Base-by-base conservation (phyloP, 352 stramenopile genomes). In the Globisporangium apiculatum region DNA sequence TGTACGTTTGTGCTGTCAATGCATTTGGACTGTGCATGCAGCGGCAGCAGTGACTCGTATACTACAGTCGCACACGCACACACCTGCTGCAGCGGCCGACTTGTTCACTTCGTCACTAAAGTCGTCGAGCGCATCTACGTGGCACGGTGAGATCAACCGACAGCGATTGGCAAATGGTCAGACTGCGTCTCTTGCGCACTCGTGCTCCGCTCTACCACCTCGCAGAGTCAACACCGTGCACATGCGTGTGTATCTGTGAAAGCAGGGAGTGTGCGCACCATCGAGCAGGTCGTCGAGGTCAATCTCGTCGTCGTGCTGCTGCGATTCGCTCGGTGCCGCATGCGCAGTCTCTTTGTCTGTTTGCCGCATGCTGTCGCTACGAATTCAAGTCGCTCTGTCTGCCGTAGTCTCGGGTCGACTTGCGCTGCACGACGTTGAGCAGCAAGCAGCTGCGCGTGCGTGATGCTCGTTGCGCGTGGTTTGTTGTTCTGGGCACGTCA, bases 231-330 rank as follows among this genome's bases (percentile, higher is more conserved):
- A 31, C 24, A 31, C 24, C 24, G 24, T 31, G 24, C 24, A 3
- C 24, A 31, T 31, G 24, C 24, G 24, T 31, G 24, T 31, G 24
- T 31, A 31, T 31, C 24, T 31, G 24, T 31, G n/a, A 6, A 37
- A 58, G 14, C 2, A 49, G 17, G n/a, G 7, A 24, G 47, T 5
- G 24, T 15, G 18, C 52, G 15, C 60, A 91, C 83, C 83, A 31
- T 91, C 80, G 18, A 93, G 77, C 17, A 93, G 75, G 57, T 93
- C 77, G 58, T 93, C 83, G 37, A 93, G 73, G 67, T 93, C 79
- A 51, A 90, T 57, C 51, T 93, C 77, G 10, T 79, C 75, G 40
- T 85, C 66, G 15, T 64, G 48, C 50, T 57, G 65, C 24, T 48
- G 62, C 63, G 61, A 76, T 60, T 24, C 68, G 57, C 51, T 67